A percentile compares a stretch with the other conserved stretches of the same genome.
Evolutionary conservation across 1,284 basidiomycete species (phyloP).

Genomic region (Tremellales sp.): DNA sequence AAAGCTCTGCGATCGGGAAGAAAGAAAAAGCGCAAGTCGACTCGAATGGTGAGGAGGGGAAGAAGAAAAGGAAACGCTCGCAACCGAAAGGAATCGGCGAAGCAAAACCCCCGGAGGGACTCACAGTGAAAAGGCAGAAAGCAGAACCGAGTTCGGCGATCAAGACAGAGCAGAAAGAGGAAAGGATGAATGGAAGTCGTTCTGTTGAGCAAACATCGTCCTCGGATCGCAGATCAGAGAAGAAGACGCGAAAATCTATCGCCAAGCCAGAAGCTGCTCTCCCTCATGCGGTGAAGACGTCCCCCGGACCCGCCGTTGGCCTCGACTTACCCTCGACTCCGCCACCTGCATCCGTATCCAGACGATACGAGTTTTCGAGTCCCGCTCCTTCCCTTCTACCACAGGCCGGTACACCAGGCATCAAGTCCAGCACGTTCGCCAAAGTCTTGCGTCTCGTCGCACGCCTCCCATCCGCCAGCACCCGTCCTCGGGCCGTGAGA

Average conservation of each 20-base stretch:
- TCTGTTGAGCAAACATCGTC: no score
- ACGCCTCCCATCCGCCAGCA: background rate
- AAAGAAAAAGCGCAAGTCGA: background rate
- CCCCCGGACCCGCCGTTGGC: background rate
- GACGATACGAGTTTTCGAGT: background rate
- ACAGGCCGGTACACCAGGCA: slow-evolving; percentile 1
- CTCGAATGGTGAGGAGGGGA: background rate
- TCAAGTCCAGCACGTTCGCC: slow-evolving; percentile 23
- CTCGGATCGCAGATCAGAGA: background rate
- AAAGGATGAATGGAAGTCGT: background rate
- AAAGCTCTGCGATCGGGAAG: background rate
- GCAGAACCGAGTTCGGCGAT: background rate
- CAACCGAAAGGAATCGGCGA: background rate
- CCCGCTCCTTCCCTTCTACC: background rate
- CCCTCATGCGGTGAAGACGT: background rate
- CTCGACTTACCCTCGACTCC: background rate
- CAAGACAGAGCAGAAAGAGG: background rate
- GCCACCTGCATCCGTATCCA: background rate
- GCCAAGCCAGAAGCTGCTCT: background rate
- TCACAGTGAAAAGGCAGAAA: background rate
- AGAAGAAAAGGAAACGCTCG: background rate
- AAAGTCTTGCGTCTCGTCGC: slow-evolving; percentile 24
- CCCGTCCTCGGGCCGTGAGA: background rate
- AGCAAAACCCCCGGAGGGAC: background rate
- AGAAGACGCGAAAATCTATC: background rate